Conservation (phyloP, 2,329 filamentous ascomycete species). For the Cladosporium sp. region DNA sequence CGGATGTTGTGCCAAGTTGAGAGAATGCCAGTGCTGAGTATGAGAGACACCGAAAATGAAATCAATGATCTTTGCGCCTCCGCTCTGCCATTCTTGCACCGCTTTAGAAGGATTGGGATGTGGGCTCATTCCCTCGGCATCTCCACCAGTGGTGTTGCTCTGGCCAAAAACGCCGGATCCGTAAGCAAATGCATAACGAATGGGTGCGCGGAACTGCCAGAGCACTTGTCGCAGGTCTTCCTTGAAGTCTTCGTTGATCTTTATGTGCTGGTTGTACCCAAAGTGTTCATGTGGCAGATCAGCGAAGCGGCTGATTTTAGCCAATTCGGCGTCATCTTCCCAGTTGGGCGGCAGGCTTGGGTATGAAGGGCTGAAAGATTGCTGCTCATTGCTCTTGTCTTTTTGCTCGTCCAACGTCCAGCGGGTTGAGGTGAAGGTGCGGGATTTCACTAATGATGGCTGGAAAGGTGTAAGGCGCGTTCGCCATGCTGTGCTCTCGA, state of each 20-base stretch:
- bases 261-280: conserved; percentile 92
- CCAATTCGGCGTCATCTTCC: conserved; percentile 69
- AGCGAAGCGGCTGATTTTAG: conserved; percentile 66
- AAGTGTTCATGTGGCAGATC: conserved; percentile 76
- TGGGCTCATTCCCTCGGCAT: conserved; percentile 55
- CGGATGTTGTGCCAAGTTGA: conserved; percentile 84
- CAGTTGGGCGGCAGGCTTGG: conserved; percentile 39
- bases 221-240: conserved; percentile 81
- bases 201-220: conserved; percentile 87
- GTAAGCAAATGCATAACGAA: conserved; percentile 95
- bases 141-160: conserved; percentile 36
- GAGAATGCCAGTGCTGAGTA: conserved; percentile 92
- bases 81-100: conserved; percentile 78
- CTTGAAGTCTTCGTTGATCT: conserved; percentile 93
- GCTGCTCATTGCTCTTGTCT: background rate
- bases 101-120: conserved; percentile 80
- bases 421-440: conserved; percentile 18
- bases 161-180: conserved; percentile 96
- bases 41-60: conserved; percentile 96
- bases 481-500: conserved; percentile 31
- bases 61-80: conserved; percentile 93
- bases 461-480: conserved; percentile 26
- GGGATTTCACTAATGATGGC: conserved; percentile 13
- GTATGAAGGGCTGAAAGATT: background rate
- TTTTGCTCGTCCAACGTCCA: conserved; percentile 4